Conservation (phyloP, 164 flowering plant species). For the Nelumbo lutea region DNA sequence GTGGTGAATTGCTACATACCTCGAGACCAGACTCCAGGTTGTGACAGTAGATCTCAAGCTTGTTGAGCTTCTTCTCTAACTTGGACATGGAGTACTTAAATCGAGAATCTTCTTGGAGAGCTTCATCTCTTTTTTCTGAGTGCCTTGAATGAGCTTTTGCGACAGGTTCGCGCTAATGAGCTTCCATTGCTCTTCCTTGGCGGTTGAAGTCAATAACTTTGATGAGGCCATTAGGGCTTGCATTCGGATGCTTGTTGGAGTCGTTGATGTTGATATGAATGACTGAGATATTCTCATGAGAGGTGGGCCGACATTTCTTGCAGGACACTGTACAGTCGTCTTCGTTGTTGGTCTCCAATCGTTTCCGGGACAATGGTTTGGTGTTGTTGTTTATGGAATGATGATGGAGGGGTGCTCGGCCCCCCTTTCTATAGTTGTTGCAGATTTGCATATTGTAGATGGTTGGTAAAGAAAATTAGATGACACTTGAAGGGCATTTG, state of each 20-base stretch:
- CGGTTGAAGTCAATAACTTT: slow-evolving; percentile 20
- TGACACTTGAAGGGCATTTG: too few species aligned
- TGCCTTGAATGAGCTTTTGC: slow-evolving; percentile 64
- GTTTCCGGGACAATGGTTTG: slow-evolving; percentile 13
- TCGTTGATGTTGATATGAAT: slow-evolving; percentile 46
- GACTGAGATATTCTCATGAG: slow-evolving; percentile 74
- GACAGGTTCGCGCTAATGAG: slow-evolving; percentile 63
- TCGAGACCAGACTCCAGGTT: slow-evolving; percentile 37
- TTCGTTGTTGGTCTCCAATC: slow-evolving; percentile 9
- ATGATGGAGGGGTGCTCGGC: too few species aligned
- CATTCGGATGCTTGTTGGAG: slow-evolving; percentile 9
- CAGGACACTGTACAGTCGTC: slow-evolving; percentile 49
- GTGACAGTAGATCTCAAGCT: slow-evolving; percentile 18
- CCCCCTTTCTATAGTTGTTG: too few species aligned
- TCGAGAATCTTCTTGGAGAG: slow-evolving; percentile 66
- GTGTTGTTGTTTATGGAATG: background rate
- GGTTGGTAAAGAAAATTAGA: too few species aligned
- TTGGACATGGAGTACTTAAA: slow-evolving; percentile 75
- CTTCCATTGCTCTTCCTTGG: slow-evolving; percentile 74
- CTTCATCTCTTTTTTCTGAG: slow-evolving; percentile 68
- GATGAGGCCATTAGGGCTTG: slow-evolving; percentile 61
- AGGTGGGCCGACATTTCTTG: slow-evolving; percentile 74
- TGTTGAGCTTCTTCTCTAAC: slow-evolving; percentile 35
- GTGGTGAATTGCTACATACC: too few species aligned
- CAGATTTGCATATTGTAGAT: background rate